Conservation (phyloP, 1,139 yeast genomes). For the Scheffersomyces insectosa region DNA sequence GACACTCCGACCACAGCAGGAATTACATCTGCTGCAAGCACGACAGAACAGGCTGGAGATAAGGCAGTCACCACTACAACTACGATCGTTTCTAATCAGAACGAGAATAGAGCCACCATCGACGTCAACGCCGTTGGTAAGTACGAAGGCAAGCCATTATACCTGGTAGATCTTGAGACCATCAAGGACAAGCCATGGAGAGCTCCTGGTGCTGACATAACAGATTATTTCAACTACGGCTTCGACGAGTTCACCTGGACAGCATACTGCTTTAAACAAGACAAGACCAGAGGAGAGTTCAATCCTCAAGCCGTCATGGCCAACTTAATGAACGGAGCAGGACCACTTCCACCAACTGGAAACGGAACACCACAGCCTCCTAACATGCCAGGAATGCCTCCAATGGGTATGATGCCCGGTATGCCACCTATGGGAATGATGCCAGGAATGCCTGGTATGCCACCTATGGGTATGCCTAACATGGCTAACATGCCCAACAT, state of each 20-base stretch:
- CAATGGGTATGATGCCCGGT: slow-evolving; percentile 22
- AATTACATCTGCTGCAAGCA: slow-evolving; percentile 7
- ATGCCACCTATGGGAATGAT: slow-evolving; percentile 17
- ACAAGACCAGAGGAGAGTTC: slow-evolving; percentile 74
- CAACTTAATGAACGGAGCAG: slow-evolving; percentile 36
- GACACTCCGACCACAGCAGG: slow-evolving; percentile 28
- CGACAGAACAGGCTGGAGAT: slow-evolving; percentile 32
- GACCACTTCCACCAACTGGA: slow-evolving; percentile 10
- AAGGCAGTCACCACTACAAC: slow-evolving; percentile 19
- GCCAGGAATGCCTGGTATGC: slow-evolving; percentile 31
- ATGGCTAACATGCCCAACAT: slow-evolving; percentile 25
- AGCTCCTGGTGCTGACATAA: slow-evolving; percentile 90
- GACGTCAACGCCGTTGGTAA: slow-evolving; percentile 81
- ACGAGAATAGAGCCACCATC: slow-evolving; percentile 44
- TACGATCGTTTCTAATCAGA: slow-evolving; percentile 34
- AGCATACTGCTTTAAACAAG: slow-evolving; percentile 88
- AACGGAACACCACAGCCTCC: slow-evolving; percentile 12
- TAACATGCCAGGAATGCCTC: slow-evolving; percentile 19
- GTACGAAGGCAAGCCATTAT: slow-evolving; percentile 79
- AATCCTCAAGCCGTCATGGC: slow-evolving; percentile 59
- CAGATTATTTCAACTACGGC: slow-evolving; percentile 95
- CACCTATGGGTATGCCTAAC: slow-evolving; percentile 9
- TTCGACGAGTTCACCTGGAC: slow-evolving; percentile 97
- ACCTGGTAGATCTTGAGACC: slow-evolving; percentile 79
- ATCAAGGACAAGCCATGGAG: slow-evolving; percentile 97